Percentiles rank a stretch among this genome's conserved stretches.
phyloP scores from a whole-genome alignment of 139 green algal species.

The Chlamydomonas eustigma region DNA sequence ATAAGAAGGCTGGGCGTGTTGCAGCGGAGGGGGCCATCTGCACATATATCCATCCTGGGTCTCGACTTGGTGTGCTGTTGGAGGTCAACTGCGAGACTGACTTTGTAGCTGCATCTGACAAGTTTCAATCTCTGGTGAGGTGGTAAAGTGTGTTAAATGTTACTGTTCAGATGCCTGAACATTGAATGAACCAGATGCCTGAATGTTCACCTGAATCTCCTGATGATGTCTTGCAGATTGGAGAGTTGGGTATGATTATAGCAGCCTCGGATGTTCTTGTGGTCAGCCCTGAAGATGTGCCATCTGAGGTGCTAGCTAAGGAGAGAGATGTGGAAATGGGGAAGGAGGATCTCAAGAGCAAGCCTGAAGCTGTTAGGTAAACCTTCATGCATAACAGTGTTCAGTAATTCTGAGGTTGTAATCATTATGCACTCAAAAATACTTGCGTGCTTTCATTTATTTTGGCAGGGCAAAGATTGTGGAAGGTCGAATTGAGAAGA shows the following conservation, averaged over 20 bases:
- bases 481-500: conserved; percentile 89
- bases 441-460: conserved; percentile 5
- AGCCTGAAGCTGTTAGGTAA: conserved; percentile 90
- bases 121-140: conserved; percentile 77
- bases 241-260: conserved; percentile 62
- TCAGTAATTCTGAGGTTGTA: no score
- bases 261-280: conserved; percentile 48
- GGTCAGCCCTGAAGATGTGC: conserved; percentile 57
- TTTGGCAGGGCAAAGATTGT: conserved; percentile 80
- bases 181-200: no score
- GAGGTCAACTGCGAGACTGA: conserved; percentile 98
- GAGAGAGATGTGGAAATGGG: conserved; percentile 87
- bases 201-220: no score
- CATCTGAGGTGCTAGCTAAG: conserved; percentile 53
- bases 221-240: conserved; percentile 25
- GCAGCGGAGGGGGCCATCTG: conserved; percentile 86
- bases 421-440: background rate
- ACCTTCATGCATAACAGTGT: no score
- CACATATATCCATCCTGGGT: conserved; percentile 92
- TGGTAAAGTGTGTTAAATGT: no score
- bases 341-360: conserved; percentile 91
- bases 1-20: conserved; percentile 91
- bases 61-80: conserved; percentile 81
- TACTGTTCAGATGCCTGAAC: no score
- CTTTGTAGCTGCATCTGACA: conserved; percentile 86